Evolutionary conservation across 1,284 basidiomycete genomes (phyloP), one percentile per base, ranked within the genome.

Genomic region (Moesziomyces sp.): DNA sequence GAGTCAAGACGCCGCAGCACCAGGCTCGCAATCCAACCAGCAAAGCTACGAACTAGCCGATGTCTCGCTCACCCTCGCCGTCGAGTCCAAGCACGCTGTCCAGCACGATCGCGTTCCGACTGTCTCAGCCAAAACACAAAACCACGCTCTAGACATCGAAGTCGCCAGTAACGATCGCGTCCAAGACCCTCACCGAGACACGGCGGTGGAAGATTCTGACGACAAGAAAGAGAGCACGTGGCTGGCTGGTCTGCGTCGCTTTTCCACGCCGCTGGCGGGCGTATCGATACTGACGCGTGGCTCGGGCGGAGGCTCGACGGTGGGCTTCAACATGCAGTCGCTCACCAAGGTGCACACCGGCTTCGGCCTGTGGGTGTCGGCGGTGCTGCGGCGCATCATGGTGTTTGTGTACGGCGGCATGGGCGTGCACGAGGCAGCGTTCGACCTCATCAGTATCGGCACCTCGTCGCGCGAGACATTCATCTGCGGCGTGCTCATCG

Each of bases 401-500:
- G 21, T 65, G 19, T 65, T 46, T 1, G 14, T 55, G 28, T 65
- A 46, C 21, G 57, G 63, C 28, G 33, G 55, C 6, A 43, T 65
- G 52, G 63, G 63, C 10, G 57, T 65, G 13, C 56, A 65, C 23
- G 21, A 46, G 23, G 47, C 48, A 1, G 63, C 63, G 18, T 65
- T 65, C 33, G 63, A 59, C 14, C 16, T 65, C 26, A 65, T 65
- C 48, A 58, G 56, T 28, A 48, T 49, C 8, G 63, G 63, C n/a
- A 65, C 57, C 19, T 65, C 63, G 19, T 65, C 63, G 3, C 63
- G 63, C 44, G 63, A 65, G 18, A 65, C 63, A 3, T 65, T 65
- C 45, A 59, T 65, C 21, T 53, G 51, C n/a, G 63, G 56, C n/a
- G 63, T 65, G 6, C 48, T 65, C 8, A 59, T 65, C 28, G 57